Evolutionary conservation across 2,329 filamentous ascomycete genomes (phyloP), one percentile per base, ranked within the genome.

Genomic region (Domatiomyces globalis): DNA sequence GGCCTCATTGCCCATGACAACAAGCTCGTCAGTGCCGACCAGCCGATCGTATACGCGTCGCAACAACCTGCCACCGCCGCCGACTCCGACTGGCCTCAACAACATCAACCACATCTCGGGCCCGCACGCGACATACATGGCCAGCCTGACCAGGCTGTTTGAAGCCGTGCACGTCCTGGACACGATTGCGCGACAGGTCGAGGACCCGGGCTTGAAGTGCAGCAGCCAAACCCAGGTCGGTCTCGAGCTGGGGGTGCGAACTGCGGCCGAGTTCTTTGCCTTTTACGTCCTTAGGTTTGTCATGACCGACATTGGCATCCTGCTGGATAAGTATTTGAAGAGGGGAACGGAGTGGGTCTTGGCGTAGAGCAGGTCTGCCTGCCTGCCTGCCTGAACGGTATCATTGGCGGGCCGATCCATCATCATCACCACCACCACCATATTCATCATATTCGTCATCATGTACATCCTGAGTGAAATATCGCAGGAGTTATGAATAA

Each of bases 241-340:
- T 8, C 78, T 98, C 33, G 92, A 98, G 69, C 77, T 98, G 43
- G 92, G 87, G 65, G 88, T 88, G 36, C 80, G 90, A 43, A 90
- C 95, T 66, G 92, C 90, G 6, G 87, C 90, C 33, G 92, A 98
- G 68, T 98, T 98, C 69, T 98, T 98, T 66, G 89, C 84, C 15
- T 95, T 98, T 68, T 96, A 92, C 66, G 78, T 98, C 25, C 95
- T 90, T 68, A 84, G 92, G 17, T 98, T 98, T 65, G 88, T 89
- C n/a, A 73, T 98, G 54, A 76, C 81, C 3, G 92, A 98, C 66
- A 71, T 98, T 55, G 78, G 81, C 42, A 67, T 92, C 64, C 74
- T 98, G 71, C 73, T 98, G 60, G 92, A 98, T 67, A 98, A 96
- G 66, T 96, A 92, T 63, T 83, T 98, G 66, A 98, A 98, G 74